Evolutionary conservation across 352 stramenopile species (phyloP), one percentile per base, ranked within the genome.

Genomic region (Phytophthora crassamura): DNA sequence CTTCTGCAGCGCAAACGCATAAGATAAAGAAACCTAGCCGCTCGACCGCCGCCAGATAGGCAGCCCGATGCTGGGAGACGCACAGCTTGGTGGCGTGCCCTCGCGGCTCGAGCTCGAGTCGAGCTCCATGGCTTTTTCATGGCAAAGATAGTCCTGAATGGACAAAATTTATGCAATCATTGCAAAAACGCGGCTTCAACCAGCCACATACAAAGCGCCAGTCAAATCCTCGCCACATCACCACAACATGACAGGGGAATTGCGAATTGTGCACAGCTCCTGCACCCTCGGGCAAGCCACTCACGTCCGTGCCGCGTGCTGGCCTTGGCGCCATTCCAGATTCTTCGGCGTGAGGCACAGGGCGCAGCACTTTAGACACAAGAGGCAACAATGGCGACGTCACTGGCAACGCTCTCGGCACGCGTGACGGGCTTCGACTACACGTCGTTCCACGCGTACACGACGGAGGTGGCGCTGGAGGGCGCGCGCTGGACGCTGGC

Each of bases 371-470:
- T 47, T 34, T 30, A 22, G 16, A 30, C 25, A 30, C 20, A 58
- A 5, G 22, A 33, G 12, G 11, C 38, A 56, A 22, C 10, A 11
- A 69, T 66, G 53, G 59, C 60, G 6, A 47, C 53, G 18, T 69
- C 64, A 10, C 54, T 80, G 32, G 51, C 64, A n/a, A 74, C 64
- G 52, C 57, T 80, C 60, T 69, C 60, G 25, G 77, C 75, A 33
- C 70, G 62, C 30, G 73, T 89, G 32, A 77, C 77, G 45, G 75
- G 77, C 47, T 86, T 86, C 53, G 51, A 78, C 40, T 65, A 62
- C 33, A 38, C 57, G 45, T 69, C 66, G 22, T 74, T 69, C 50
- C 69, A 79, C 55, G 76, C 77, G 45, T 89, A 89, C 75, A 81
- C 67, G 50, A 89, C 80, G 20, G 75, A 62, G 41, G 80, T 56